Evolutionary conservation across 73 alveolate genomes (phyloP).

Genomic region (Paraurostyla sp.): DNA sequence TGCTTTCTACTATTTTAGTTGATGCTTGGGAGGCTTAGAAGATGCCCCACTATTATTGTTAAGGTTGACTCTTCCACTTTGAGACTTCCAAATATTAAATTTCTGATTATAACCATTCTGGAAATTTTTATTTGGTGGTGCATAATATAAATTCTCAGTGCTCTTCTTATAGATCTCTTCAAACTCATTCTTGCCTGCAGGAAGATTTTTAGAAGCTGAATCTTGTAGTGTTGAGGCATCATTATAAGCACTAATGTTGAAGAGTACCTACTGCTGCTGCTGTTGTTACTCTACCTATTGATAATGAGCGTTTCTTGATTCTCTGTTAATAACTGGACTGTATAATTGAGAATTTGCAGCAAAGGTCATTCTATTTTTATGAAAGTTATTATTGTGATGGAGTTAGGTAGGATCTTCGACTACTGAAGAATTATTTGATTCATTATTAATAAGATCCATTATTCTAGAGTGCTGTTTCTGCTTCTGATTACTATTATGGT

Average conservation of each 20-base stretch:
- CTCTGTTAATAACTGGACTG: background rate
- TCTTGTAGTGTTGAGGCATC: background rate
- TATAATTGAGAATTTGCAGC: constrained; percentile 3
- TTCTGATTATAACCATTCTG: background rate
- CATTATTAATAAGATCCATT: background rate
- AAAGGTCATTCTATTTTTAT: background rate
- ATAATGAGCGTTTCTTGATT: background rate
- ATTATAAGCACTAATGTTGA: background rate
- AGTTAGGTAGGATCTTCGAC: no score
- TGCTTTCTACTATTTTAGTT: no score
- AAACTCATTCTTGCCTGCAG: constrained; percentile 35
- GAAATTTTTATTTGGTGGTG: background rate
- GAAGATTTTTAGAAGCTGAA: background rate
- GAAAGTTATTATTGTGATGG: no score
- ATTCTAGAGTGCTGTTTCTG: background rate
- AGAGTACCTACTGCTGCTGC: no score
- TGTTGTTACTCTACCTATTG: background rate
- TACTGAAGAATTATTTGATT: background rate
- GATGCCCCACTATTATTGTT: constrained; percentile 34
- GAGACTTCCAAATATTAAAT: constrained; percentile 40
- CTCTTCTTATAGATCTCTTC: constrained; percentile 59
- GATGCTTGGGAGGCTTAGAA: constrained; percentile 38
- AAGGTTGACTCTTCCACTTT: background rate
- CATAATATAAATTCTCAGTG: constrained; percentile 49
- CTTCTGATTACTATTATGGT: background rate